phyloP scores from a whole-genome alignment of 352 stramenopile genomes.

The Nothophytophthora sp. region DNA sequence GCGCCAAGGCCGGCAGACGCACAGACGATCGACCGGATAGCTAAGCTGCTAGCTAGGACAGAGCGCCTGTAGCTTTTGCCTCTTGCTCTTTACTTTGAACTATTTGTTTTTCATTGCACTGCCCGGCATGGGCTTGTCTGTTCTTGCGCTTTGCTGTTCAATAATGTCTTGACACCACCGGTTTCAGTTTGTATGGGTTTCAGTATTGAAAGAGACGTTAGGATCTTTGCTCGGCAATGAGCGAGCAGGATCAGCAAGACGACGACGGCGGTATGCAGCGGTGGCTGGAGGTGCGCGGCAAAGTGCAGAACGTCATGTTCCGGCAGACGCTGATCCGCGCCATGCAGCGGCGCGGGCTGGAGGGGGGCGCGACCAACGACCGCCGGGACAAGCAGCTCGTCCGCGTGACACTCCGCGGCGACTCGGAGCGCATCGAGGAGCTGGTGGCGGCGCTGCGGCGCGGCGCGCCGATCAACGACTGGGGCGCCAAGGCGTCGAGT shows the following conservation, averaged over 20 bases:
- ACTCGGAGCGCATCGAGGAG: conserved; percentile 38
- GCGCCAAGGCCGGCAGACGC: conserved; percentile 13
- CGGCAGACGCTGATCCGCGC: conserved; percentile 77
- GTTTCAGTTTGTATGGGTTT: background rate
- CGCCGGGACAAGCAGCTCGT: conserved; percentile 55
- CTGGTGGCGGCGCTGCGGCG: conserved; percentile 49
- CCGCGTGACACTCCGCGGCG: conserved; percentile 56
- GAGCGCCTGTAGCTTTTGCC: conserved; percentile 14
- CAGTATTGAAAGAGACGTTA: conserved; percentile 17
- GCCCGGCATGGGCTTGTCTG: no score
- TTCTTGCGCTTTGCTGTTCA: no score
- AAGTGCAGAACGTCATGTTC: conserved; percentile 86
- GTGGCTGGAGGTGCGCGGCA: conserved; percentile 66
- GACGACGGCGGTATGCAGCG: conserved; percentile 27
- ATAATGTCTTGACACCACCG: background rate
- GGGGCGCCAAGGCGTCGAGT: conserved; percentile 46
- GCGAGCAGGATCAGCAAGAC: conserved; percentile 3
- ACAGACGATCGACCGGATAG: conserved; percentile 18
- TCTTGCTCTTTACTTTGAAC: conserved; percentile 27
- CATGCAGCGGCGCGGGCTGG: conserved; percentile 65
- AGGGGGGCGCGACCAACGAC: conserved; percentile 72
- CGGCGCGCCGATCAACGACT: conserved; percentile 63
- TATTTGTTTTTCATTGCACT: conserved; percentile 23
- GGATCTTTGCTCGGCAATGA: conserved; percentile 4
- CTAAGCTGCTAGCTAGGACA: conserved; percentile 20